phyloP scores from a whole-genome alignment of 1,139 yeast species.

The Yamadazyma atlantica region DNA sequence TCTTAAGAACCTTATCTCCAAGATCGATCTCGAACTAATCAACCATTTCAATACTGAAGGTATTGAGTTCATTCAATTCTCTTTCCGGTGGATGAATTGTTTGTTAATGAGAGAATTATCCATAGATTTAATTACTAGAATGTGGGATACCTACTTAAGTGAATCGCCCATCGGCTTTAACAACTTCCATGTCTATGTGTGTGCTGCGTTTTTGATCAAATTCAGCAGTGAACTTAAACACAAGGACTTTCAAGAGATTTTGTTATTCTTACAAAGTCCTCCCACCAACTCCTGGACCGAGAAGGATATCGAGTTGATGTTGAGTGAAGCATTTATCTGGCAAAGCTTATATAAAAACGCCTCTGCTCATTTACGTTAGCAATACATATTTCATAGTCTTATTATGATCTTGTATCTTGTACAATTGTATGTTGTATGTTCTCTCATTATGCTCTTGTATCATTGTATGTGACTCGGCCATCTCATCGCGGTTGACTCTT shows the following conservation, averaged over 20 bases:
- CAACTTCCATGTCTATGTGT: conserved; percentile 92
- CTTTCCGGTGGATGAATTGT: conserved; percentile 99
- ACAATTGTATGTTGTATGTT: no score
- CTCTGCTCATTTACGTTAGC: conserved; percentile 64
- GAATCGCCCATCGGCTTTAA: conserved; percentile 89
- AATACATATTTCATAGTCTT: neutral
- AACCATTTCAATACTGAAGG: conserved; percentile 77
- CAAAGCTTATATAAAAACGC: conserved; percentile 90
- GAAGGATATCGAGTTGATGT: conserved; percentile 83
- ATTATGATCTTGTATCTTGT: neutral
- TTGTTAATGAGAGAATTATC: conserved; percentile 89
- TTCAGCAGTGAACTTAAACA: conserved; percentile 75
- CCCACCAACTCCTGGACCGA: conserved; percentile 88
- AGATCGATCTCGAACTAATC: conserved; percentile 75
- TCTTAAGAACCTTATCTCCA: conserved; percentile 68
- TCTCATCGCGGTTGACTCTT: neutral
- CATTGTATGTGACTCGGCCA: neutral
- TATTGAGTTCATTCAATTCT: conserved; percentile 89
- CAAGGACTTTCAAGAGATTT: conserved; percentile 94
- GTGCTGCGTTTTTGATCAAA: conserved; percentile 94
- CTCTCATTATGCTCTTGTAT: neutral
- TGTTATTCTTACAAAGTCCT: conserved; percentile 83
- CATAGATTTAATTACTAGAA: conserved; percentile 74
- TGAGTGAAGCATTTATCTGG: conserved; percentile 97
- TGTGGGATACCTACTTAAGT: conserved; percentile 97